Evolutionary conservation across 2,329 filamentous ascomycete genomes (phyloP), one percentile per base, ranked within the genome.

Genomic region (Diaporthe aspalathi): DNA sequence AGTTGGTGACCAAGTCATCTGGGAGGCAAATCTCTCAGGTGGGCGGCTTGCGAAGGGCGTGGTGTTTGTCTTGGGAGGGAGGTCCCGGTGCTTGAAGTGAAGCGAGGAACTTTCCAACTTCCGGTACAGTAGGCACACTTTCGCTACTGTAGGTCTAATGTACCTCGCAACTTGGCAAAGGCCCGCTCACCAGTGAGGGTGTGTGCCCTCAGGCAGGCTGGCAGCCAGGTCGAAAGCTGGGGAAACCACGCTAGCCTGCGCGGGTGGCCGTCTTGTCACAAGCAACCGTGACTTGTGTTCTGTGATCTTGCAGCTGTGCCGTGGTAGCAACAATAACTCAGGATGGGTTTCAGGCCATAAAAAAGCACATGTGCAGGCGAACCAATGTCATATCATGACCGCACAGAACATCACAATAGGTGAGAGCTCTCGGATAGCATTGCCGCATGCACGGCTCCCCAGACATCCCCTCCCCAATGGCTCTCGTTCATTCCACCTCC

Each of bases 161-260:
- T 45, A 45, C 56, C 56, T 45, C 22, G 20, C 35, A 49, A 32
- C 45, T 50, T 45, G 38, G 29, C 60, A n/a, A 38, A 49, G 43
- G 60, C 50, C 60, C 60, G 60, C 60, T 49, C 60, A 63, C 27
- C n/a, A 6, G 16, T n/a, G 56, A n/a, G 24, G 5, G 24, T n/a
- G 40, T 45, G 17, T 49, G 57, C 57, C 35, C 43, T 47, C 35
- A 63, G 57, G 57, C 27, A n/a, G 57, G 17, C 32, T 49, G 57
- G 57, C 27, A 32, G 57, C n/a, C n/a, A n/a, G n/a, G 17, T 27
- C 4, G 60, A 50, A 65, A 65, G 60, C 60, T 65, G 60, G 60
- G 60, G 60, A 65, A 65, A 50, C 14, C 45, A 49, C 60, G 45
- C 60, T 65, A 63, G 60, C 60, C 60, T 63, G 54, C 35, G 8